A percentile compares a stretch with the other conserved stretches of the same genome.
Conservation (phyloP, 2,329 filamentous ascomycete species). For the Aspergillus pseudoviridinutans region DNA sequence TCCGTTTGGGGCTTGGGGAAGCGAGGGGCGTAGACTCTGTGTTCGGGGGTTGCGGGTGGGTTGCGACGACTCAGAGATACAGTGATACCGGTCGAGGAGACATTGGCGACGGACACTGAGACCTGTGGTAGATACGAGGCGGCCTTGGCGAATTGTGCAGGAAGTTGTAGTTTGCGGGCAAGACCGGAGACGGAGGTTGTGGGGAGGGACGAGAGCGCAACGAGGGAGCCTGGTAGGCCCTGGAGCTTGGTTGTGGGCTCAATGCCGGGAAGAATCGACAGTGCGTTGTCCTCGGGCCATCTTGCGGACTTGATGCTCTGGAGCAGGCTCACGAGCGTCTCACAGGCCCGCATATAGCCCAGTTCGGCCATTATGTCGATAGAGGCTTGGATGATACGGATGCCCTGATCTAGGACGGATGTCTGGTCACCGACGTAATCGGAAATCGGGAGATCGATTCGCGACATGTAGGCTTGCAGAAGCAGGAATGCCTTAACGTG, state of each 20-base stretch:
- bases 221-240: constrained; percentile 27
- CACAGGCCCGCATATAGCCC: constrained; percentile 72
- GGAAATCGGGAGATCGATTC: constrained; percentile 85
- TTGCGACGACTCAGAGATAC: constrained; percentile 63
- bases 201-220: constrained; percentile 29
- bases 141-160: constrained; percentile 51
- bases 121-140: constrained; percentile 67
- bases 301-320: constrained; percentile 90
- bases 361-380: constrained; percentile 92
- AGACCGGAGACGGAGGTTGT: constrained; percentile 22
- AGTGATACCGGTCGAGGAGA: constrained; percentile 60
- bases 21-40: constrained; percentile 75
- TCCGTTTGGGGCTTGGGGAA: constrained; percentile 96
- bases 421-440: constrained; percentile 96
- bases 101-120: constrained; percentile 55
- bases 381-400: constrained; percentile 92
- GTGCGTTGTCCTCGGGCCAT: constrained; percentile 78
- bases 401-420: constrained; percentile 85
- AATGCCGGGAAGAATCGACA: constrained; percentile 76
- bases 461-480: constrained; percentile 90
- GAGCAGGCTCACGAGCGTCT: constrained; percentile 77
- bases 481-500: constrained; percentile 95
- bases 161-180: constrained; percentile 27
- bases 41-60: constrained; percentile 59
- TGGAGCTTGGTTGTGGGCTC: constrained; percentile 23